Evolutionary conservation across 2,329 filamentous ascomycete genomes (phyloP).

Genomic region (Leptoxyphium fumago): DNA sequence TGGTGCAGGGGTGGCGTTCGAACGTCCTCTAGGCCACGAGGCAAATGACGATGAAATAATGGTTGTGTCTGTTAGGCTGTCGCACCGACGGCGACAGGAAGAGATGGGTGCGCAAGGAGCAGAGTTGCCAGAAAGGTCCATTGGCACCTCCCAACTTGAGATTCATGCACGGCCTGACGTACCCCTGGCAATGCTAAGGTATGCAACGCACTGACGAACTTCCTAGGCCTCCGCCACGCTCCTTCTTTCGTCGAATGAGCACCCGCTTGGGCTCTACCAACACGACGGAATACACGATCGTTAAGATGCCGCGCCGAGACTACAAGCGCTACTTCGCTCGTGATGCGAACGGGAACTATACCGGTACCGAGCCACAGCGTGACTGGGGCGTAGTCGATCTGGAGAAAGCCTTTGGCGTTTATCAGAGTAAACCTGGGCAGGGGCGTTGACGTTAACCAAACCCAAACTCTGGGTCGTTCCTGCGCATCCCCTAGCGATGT

Average conservation of each 20-base stretch:
- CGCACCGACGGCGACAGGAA: conserved; percentile 6
- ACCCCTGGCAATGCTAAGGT: neutral
- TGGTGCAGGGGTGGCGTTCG: conserved; percentile 9
- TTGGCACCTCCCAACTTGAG: neutral
- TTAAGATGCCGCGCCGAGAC: conserved; percentile 18
- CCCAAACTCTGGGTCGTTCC: too few relatives aligned
- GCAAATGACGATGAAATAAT: conserved; percentile 14
- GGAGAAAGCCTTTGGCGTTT: conserved; percentile 10
- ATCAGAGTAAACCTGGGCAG: conserved; percentile 5
- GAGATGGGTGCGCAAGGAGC: conserved; percentile 6
- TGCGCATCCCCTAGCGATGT: too few relatives aligned
- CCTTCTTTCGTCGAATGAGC: conserved; percentile 13
- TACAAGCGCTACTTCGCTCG: conserved; percentile 13
- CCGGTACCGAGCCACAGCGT: conserved; percentile 16
- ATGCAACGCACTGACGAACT: neutral
- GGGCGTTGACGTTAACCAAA: too few relatives aligned
- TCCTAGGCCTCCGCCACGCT: conserved; percentile 10
- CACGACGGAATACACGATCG: conserved; percentile 10
- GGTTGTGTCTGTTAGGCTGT: conserved; percentile 12
- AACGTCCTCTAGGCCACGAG: conserved; percentile 4
- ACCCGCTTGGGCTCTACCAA: conserved; percentile 9
- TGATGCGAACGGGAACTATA: conserved; percentile 14
- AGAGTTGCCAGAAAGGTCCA: conserved; percentile 10
- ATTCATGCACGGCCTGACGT: neutral
- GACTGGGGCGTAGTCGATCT: conserved; percentile 14